phyloP scores from a whole-genome alignment of 2,329 filamentous ascomycete genomes.

The Aschersonia sp. region DNA sequence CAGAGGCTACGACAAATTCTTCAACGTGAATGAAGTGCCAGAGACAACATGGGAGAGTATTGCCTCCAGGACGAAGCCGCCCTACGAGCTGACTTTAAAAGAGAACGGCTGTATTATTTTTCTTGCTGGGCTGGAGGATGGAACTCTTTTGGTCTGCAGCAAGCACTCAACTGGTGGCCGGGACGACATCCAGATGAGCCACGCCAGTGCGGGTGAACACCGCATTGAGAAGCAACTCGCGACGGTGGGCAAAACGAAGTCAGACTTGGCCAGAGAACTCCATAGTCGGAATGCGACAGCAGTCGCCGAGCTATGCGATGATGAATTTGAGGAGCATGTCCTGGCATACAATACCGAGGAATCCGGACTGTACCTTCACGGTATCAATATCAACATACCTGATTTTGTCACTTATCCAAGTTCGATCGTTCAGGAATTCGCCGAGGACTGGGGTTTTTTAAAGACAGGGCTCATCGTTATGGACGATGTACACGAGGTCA shows the following conservation, averaged over 20 bases:
- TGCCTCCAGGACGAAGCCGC: constrained; percentile 58
- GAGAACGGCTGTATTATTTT: constrained; percentile 99
- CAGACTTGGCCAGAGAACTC: constrained; percentile 64
- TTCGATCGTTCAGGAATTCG: constrained; percentile 73
- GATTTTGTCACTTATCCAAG: constrained; percentile 80
- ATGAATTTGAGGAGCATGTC: constrained; percentile 93
- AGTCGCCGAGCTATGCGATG: constrained; percentile 91
- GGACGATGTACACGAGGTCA: constrained; percentile 59
- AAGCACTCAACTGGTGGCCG: constrained; percentile 89
- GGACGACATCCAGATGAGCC: constrained; percentile 57
- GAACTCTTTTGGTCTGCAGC: constrained; percentile 86
- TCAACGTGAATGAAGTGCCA: constrained; percentile 74
- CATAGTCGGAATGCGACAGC: constrained; percentile 77
- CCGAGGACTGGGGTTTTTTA: constrained; percentile 83
- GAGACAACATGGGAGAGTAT: constrained; percentile 78
- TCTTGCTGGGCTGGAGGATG: constrained; percentile 80
- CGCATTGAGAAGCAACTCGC: constrained; percentile 72
- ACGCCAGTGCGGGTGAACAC: constrained; percentile 68
- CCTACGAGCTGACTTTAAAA: constrained; percentile 92
- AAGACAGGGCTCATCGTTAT: constrained; percentile 72
- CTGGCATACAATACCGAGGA: constrained; percentile 70
- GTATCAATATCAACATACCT: constrained; percentile 90
- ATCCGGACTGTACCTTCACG: constrained; percentile 87
- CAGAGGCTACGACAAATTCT: constrained; percentile 97
- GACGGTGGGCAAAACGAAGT: constrained; percentile 60